Evolutionary conservation across 805 yeast genomes (phyloP), one percentile per base, ranked within the genome.

Genomic region (Hanseniaspora opuntiae): DNA sequence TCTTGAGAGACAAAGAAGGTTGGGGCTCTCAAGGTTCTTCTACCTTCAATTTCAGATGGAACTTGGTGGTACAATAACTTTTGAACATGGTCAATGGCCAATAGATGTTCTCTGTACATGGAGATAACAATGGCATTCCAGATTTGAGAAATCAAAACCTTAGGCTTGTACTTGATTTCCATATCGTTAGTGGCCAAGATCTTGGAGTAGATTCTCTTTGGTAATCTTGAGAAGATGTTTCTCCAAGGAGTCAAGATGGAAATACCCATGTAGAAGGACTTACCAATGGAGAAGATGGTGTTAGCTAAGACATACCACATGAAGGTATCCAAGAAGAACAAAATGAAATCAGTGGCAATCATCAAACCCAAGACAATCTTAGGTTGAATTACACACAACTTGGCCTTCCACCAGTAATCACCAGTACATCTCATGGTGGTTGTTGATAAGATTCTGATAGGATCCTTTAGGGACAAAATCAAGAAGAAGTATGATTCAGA

Each of bases 161-260:
- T 93, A 61, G 98, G 97, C 73, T 93, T 90, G 74, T 93, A 93
- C 75, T 93, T 90, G 67, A 90, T 87, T 74, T 93, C 97, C 98
- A 94, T 90, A 69, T 93, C 97, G 60, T 96, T 86, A 37, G 99
- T 93, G 46, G 97, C 97, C 71, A 93, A 79, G 60, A 93, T 83
- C 79, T 93, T 93, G 54, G 97, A 87, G 76, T 93, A 94, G 61
- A 93, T 87, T 81, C 99, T 87, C 82, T 93, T 93, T 68, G 99
- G 99, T 68, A 93, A 75, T 71, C 99, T 83, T 53, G 96, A 82
- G 76, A 90, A 93, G 62, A 93, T 89, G 69, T 94, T 93, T 80
- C 97, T 86, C 99, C 99, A 93, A 58, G 99, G 99, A 41, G 99
- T 93, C 76, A 89, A 81, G 60, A 93, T 90, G 45, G 99, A 93